Base-by-base conservation (phyloP, 2,329 filamentous ascomycete species). In the Epichloe hybrida region DNA sequence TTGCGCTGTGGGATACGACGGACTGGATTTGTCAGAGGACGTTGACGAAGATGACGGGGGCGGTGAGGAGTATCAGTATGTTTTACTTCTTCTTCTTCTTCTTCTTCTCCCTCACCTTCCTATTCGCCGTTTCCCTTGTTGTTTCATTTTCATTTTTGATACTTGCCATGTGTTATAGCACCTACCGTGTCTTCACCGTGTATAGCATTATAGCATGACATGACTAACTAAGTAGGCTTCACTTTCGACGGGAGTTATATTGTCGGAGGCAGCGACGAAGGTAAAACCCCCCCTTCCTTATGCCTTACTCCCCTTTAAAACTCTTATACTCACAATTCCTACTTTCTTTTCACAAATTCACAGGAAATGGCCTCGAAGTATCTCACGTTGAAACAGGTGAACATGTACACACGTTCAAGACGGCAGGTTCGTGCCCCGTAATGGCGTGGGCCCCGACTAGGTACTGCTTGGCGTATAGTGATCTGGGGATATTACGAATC, bases 181-280 rank as follows among this genome's bases (percentile, higher is more conserved):
- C 31, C 31, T 31, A 31, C 3, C 9, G 8, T 11, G 1, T 31
- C 31, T 31, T 31, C 31, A 31, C 31, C 31, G 11, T 4, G 31
- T 31, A 31, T 31, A 31, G 17, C 17, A 17, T 17, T 31, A 31
- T 31, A 31, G 8, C 31, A 21, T 42, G 31, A 35, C 20, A 20
- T 45, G n/a, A 17, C 36, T 20, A 17, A 50, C 49, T 41, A 23
- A 17, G 21, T 23, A 80, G 82, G 83, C 61, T 91, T 90, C 62
- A 85, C 80, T 15, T 90, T 86, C 65, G 86, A 90, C 59, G 86
- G 86, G 1, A 82, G 79, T 59, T 91, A 83, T 61, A 69, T 90
- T 23, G 80, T 83, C 2, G 85, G 81, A 9, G 86, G 85, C 20
- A 85, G 83, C 52, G 85, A 88, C 50, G 84, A 88, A 66, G 83